Percentiles rank a stretch among this genome's conserved stretches.
Evolutionary conservation across 768 basidiomycete genomes (phyloP).

Genomic region (Pulveroboletus sp.): DNA sequence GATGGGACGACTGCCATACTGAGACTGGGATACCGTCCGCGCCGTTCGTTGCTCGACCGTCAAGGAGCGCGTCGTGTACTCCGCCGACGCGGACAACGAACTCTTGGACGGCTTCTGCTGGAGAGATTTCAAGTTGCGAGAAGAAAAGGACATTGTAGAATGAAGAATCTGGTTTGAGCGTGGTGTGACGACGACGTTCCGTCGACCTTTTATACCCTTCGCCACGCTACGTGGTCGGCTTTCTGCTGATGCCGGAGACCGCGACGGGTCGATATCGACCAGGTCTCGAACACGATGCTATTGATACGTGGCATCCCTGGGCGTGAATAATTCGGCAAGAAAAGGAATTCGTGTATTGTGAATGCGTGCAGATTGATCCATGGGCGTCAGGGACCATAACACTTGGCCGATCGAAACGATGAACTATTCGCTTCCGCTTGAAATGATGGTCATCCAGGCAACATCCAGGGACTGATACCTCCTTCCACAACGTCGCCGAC

Average conservation of each 20-base stretch:
- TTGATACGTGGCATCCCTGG: constrained; percentile 6
- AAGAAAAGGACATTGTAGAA: constrained; percentile 21
- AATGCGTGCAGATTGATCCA: constrained; percentile 1
- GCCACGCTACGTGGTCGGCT: too few species aligned
- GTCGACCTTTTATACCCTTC: constrained; percentile 17
- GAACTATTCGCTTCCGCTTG: too few species aligned
- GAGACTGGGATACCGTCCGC: constrained; percentile 18
- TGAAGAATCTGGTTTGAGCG: too few species aligned
- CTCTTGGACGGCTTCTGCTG: constrained; percentile 10
- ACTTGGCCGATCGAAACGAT: too few species aligned
- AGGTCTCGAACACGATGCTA: constrained; percentile 17
- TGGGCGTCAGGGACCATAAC: too few species aligned
- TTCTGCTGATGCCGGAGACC: constrained; percentile 3
- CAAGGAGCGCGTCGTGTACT: constrained; percentile 1
- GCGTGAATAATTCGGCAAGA: constrained; percentile 8
- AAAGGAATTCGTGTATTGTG: neutral
- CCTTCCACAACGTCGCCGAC: too few species aligned
- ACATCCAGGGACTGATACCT: too few species aligned
- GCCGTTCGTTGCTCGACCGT: constrained; percentile 8
- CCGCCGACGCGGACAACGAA: constrained; percentile 11
- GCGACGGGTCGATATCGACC: constrained; percentile 1
- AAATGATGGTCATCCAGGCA: too few species aligned
- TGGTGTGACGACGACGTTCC: neutral
- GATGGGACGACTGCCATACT: constrained; percentile 14
- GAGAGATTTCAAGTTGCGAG: constrained; percentile 6